phyloP scores from a whole-genome alignment of 2,329 filamentous ascomycete genomes.

The Penicillium sp. region DNA sequence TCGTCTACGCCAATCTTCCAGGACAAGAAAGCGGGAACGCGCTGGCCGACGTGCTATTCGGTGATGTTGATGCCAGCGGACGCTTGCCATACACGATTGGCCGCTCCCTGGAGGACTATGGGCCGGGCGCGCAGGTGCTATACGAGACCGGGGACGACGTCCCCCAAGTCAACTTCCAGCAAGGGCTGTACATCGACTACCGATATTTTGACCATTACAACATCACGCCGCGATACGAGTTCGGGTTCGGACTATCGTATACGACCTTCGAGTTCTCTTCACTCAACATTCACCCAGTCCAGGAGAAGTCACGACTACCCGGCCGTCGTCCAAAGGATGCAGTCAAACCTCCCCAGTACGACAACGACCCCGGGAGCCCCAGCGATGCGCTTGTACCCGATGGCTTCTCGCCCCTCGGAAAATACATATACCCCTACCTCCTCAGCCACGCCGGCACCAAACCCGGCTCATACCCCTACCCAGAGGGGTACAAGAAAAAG shows the following conservation, averaged over 20 bases:
- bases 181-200: conserved; percentile 85
- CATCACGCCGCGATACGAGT: conserved; percentile 73
- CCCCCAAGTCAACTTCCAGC: conserved; percentile 76
- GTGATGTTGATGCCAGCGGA: conserved; percentile 71
- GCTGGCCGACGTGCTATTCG: conserved; percentile 72
- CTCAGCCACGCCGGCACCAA: conserved; percentile 47
- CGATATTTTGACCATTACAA: conserved; percentile 74
- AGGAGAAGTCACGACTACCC: conserved; percentile 47
- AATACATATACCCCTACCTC: conserved; percentile 71
- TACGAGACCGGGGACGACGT: conserved; percentile 63
- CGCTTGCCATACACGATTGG: conserved; percentile 84
- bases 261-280: conserved; percentile 63
- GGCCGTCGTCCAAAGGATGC: conserved; percentile 39
- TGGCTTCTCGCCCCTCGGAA: conserved; percentile 57
- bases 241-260: conserved; percentile 81
- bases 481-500: conserved; percentile 50
- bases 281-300: conserved; percentile 45
- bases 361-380: conserved; percentile 51
- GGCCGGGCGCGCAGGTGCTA: conserved; percentile 63
- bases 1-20: conserved; percentile 78
- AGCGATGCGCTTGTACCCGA: conserved; percentile 57
- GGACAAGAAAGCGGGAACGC: conserved; percentile 83
- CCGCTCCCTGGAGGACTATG: conserved; percentile 68
- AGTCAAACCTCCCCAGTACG: conserved; percentile 52
- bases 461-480: conserved; percentile 47